These are phyloP conservation scores for Puccinellia tenuiflora DNA, from an alignment of 176 grass and related monocot species.

Conservation along the genomic window DNA sequence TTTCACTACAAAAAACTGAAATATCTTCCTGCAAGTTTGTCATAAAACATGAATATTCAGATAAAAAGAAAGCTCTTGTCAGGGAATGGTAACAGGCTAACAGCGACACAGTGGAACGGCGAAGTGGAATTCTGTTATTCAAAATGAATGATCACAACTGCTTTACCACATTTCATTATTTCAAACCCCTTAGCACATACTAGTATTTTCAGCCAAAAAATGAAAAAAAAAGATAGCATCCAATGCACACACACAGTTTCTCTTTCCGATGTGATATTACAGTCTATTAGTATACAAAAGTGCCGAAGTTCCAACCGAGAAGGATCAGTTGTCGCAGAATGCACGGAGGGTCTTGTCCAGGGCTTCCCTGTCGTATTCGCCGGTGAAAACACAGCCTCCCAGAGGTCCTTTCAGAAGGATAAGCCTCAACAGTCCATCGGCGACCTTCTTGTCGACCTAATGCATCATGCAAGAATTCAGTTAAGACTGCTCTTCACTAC, in stretches of 20 bases:
- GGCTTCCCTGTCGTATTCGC: conserved; percentile 77
- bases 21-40: no score
- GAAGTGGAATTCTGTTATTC: neutral
- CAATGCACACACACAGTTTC: neutral
- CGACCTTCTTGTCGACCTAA: conserved; percentile 99
- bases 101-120: neutral
- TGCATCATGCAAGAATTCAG: conserved; percentile 11
- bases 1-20: no score
- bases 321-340: conserved; percentile 62
- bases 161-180: no score
- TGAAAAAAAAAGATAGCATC: neutral
- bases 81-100: neutral
- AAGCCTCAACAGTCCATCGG: conserved; percentile 88
- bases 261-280: conserved; percentile 8
- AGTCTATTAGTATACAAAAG: conserved; percentile 35
- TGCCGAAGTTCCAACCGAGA: neutral
- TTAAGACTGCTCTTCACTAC: neutral
- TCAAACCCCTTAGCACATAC: neutral
- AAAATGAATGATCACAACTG: neutral
- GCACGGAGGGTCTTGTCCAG: conserved; percentile 78
- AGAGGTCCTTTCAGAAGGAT: conserved; percentile 89
- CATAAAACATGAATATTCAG: no score
- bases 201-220: conserved; percentile 28
- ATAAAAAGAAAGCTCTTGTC: neutral
- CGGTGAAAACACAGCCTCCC: conserved; percentile 85